Conservation (phyloP, 768 basidiomycete genomes). For the Boletus edulis region DNA sequence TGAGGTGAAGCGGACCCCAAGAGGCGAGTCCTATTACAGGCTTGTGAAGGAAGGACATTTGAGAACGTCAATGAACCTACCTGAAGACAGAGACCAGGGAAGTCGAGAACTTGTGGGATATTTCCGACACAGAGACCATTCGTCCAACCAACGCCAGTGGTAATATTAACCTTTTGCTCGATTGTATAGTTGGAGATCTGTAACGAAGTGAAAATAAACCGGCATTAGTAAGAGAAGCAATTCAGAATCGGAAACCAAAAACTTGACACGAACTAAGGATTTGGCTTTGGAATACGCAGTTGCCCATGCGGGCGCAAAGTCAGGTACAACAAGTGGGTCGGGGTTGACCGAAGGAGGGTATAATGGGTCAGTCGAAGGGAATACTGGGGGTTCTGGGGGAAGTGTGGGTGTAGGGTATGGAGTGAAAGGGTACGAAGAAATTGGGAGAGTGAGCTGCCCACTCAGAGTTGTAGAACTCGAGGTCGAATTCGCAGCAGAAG, state of each 20-base stretch:
- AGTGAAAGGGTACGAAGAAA: slow-evolving; percentile 46
- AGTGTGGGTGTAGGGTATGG: slow-evolving; percentile 63
- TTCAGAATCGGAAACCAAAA: neutral
- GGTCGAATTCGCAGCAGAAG: slow-evolving; percentile 2
- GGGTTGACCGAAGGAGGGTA: slow-evolving; percentile 53
- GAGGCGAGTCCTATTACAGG: slow-evolving; percentile 57
- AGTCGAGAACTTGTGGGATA: slow-evolving; percentile 50
- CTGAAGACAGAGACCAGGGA: slow-evolving; percentile 73
- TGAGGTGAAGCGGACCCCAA: slow-evolving; percentile 76
- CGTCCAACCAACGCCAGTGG: slow-evolving; percentile 54
- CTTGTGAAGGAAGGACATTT: neutral
- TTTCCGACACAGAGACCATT: slow-evolving; percentile 71
- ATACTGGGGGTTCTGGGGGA: slow-evolving; percentile 49
- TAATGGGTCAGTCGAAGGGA: slow-evolving; percentile 52
- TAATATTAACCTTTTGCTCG: slow-evolving; percentile 62
- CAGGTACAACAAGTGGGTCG: slow-evolving; percentile 39
- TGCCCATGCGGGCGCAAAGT: slow-evolving; percentile 54
- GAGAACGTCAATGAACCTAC: slow-evolving; percentile 28
- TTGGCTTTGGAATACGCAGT: slow-evolving; percentile 58
- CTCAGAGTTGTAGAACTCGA: slow-evolving; percentile 13
- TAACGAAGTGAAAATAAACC: neutral
- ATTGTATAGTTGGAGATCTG: slow-evolving; percentile 51
- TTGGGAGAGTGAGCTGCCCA: slow-evolving; percentile 34
- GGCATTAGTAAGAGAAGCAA: neutral
- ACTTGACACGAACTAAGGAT: slow-evolving; percentile 39